Percentiles rank a stretch among this genome's conserved stretches.
Evolutionary conservation across 139 green algal genomes (phyloP).

Genomic region (Tetradesmus lagerheimii): DNA sequence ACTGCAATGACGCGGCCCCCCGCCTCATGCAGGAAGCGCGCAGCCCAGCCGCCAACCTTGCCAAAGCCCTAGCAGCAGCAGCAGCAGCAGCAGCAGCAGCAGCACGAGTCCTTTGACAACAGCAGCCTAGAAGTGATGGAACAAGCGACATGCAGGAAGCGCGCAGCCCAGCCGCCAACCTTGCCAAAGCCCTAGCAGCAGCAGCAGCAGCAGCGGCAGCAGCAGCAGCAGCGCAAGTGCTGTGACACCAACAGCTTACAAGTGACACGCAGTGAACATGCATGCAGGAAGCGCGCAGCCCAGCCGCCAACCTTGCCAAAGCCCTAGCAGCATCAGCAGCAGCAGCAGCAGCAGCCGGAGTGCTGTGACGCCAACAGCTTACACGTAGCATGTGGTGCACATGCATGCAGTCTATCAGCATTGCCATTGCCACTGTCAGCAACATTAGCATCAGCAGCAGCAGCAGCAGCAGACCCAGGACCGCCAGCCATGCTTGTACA

Average conservation of each 20-base stretch:
- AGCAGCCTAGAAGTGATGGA: too few relatives aligned
- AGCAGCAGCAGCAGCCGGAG: not conserved
- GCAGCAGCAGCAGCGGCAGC: not conserved
- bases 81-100: not conserved
- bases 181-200: slow-evolving; percentile 91
- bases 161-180: slow-evolving; percentile 74
- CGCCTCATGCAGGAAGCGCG: slow-evolving; percentile 69
- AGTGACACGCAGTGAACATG: too few relatives aligned
- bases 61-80: slow-evolving; percentile 86
- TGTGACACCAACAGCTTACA: too few relatives aligned
- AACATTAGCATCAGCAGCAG: too few relatives aligned
- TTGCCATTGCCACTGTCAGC: too few relatives aligned
- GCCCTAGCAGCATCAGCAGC: slow-evolving; percentile 68
- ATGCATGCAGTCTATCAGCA: not conserved
- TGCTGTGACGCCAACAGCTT: not conserved
- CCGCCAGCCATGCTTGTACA: too few relatives aligned
- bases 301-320: slow-evolving; percentile 93
- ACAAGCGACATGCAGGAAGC: slow-evolving; percentile 72
- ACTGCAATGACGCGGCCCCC: slow-evolving; percentile 83
- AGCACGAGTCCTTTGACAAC: not conserved
- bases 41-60: slow-evolving; percentile 84
- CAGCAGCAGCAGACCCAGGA: too few relatives aligned
- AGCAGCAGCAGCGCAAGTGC: not conserved
- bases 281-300: slow-evolving; percentile 68
- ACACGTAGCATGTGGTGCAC: too few relatives aligned